Evolutionary conservation across 192 early-diverging fungal species (phyloP), one percentile per base, ranked within the genome.

Genomic region (Jimgerdemannia lactiflua): DNA sequence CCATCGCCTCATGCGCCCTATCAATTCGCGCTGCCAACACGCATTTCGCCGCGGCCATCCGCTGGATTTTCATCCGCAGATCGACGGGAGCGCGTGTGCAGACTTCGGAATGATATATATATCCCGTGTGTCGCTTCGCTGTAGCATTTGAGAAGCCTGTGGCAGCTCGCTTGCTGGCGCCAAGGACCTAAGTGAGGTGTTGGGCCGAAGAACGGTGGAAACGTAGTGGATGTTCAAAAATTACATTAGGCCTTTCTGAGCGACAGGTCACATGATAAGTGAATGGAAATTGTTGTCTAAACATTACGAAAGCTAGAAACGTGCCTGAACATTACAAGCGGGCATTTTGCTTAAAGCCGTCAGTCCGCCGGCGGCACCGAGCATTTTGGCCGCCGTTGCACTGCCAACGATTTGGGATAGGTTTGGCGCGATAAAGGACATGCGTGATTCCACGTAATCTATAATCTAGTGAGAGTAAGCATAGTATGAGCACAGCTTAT

Each of bases 391-490:
- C 0, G 98, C 96, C 0, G 91, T 91, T 4, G 91, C 86, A 41
- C 90, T 91, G 39, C 95, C 96, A 4, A 99, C 86, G 11, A 99
- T 88, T 1, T 89, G 87, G 0, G 96, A 95, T 2, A 98, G 78
- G 71, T 99, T 99, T 8, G 98, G 98, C 4, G 98, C 97, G 77
- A 99, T 94, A 43, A 97, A 86, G 1, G 86, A 89, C 93, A 98
- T 94, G 20, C 96, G 88, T 0, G 95, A 94, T 75, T 95, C 94
- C 9, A 99, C 95, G 83, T 96, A 99, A 70, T 87, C 88, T 54
- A 94, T 88, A 41, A 99, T 93, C 88, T 90, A 29, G 29, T 29
- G 29, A 29, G 29, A 29, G 29, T 29, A 44, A 1, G 39, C 63
- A 11, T 17, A 65, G 67, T 29, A 71, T 3, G 8, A 43, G 41